Evolutionary conservation across 208 protist species (phyloP).

Genomic region (Leishmania martiniquensis): DNA sequence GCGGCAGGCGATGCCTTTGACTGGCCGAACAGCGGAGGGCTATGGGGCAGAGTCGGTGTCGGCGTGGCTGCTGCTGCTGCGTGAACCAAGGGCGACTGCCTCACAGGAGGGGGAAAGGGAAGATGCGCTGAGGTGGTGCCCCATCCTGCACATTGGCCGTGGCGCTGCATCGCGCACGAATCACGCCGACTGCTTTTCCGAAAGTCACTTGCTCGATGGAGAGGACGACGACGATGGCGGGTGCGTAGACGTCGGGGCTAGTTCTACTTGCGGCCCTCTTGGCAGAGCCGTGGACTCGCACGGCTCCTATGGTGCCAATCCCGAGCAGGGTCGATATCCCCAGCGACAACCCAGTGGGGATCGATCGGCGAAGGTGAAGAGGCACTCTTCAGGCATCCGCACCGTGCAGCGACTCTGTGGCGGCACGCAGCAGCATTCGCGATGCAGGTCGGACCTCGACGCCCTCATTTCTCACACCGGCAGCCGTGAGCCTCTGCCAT

Average conservation of each 20-base stretch:
- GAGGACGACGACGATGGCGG: background rate
- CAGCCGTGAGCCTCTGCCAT: background rate
- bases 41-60: background rate
- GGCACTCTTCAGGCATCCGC: background rate
- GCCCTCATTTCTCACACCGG: background rate
- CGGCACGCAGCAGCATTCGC: background rate
- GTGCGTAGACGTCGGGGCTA: background rate
- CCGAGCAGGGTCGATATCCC: background rate
- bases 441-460: background rate
- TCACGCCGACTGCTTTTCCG: background rate
- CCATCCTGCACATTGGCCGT: slow-evolving; percentile 8
- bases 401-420: slow-evolving; percentile 1
- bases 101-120: background rate
- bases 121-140: background rate
- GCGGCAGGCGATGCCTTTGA: slow-evolving; percentile 6
- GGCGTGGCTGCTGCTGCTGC: slow-evolving; percentile 13
- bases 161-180: background rate
- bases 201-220: background rate
- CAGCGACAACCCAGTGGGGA: background rate
- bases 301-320: background rate
- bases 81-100: background rate
- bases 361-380: background rate
- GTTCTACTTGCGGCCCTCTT: background rate
- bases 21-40: background rate
- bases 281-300: background rate